Evolutionary conservation across 805 yeast genomes (phyloP).

Genomic region (Jamesozyma lodderae): DNA sequence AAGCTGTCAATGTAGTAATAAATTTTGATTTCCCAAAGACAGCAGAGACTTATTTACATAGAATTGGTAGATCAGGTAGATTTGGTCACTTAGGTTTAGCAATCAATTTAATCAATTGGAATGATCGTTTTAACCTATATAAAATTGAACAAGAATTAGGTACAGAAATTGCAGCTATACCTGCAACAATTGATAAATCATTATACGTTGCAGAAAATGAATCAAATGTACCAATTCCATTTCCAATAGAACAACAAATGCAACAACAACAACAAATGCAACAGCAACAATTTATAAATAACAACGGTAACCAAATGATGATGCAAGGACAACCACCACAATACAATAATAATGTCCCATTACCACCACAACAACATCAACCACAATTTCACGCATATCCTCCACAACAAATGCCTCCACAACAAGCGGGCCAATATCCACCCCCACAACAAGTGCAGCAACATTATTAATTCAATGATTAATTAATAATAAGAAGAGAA

Average conservation of each 20-base stretch:
- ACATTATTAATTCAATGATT: too few relatives aligned
- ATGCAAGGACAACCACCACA: background rate
- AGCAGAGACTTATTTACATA: constrained; percentile 94
- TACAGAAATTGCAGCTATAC: constrained; percentile 94
- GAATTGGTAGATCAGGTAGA: constrained; percentile 98
- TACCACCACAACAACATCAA: constrained; percentile 2
- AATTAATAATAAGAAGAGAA: too few relatives aligned
- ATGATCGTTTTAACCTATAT: constrained; percentile 86
- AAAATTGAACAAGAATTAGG: constrained; percentile 96
- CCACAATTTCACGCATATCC: constrained; percentile 6
- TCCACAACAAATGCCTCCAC: constrained; percentile 2
- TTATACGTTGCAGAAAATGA: constrained; percentile 78
- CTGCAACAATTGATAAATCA: constrained; percentile 80
- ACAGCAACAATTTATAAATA: constrained; percentile 20
- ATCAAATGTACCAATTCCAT: constrained; percentile 77
- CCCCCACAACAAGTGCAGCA: constrained; percentile 13
- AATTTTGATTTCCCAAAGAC: constrained; percentile 98
- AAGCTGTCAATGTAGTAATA: constrained; percentile 95
- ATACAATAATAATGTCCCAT: background rate
- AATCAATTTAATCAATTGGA: constrained; percentile 92
- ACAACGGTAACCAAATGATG: background rate
- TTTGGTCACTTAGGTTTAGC: constrained; percentile 98
- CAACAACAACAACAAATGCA: constrained; percentile 14
- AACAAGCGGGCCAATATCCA: background rate
- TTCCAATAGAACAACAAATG: constrained; percentile 49